Evolutionary conservation across 2,329 filamentous ascomycete species (phyloP), one percentile per base, ranked within the genome.

Genomic region (Fulvia fulva): DNA sequence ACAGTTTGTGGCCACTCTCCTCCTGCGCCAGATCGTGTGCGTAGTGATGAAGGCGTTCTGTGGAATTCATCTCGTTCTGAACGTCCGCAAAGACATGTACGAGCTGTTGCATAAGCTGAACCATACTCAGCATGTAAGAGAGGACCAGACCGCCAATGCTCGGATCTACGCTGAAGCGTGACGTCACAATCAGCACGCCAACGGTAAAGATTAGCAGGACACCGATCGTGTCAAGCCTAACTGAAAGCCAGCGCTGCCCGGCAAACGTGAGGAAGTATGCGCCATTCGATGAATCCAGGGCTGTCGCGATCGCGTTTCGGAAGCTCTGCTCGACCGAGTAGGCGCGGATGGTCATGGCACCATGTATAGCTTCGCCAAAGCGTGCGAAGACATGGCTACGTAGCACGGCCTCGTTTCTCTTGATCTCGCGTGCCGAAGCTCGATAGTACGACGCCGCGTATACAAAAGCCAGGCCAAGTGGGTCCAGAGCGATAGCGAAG

Each of bases 21-120:
- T 93, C 92, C 76, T 99, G 94, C 73, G 97, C 93, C 67, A 97
- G 93, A 0, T 99, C 89, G 45, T 97, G 91, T 37, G 97, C 83
- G 71, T 97, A 99, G 73, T 99, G 93, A 78, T 96, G 95, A 71
- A 99, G 88, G 69, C 94, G 90, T 76, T 99, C 94, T 50, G 97
- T 34, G 9, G 30, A 9, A 34, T 34, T 34, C 30, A 34, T 34
- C 9, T 9, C 30, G 30, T 14, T 34, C 16, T 34, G 9, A 3
- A 34, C 9, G 9, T 34, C 30, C 11, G 30, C 30, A 9, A 9
- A 34, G 9, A 11, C 30, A 14, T 14, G 30, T 14, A 8, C 30
- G 16, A 34, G 9, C 9, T 11, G 9, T 8, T 34, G 30, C 11
- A 34, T 34, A 2, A 34, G 9, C 16, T 34, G 30, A 2, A 14